Percentiles rank a stretch among this genome's conserved stretches.
These are phyloP conservation scores for Hyphodiscus sp. DNA, from an alignment of 2,329 filamentous ascomycete genomes.

Conservation along the genomic window DNA sequence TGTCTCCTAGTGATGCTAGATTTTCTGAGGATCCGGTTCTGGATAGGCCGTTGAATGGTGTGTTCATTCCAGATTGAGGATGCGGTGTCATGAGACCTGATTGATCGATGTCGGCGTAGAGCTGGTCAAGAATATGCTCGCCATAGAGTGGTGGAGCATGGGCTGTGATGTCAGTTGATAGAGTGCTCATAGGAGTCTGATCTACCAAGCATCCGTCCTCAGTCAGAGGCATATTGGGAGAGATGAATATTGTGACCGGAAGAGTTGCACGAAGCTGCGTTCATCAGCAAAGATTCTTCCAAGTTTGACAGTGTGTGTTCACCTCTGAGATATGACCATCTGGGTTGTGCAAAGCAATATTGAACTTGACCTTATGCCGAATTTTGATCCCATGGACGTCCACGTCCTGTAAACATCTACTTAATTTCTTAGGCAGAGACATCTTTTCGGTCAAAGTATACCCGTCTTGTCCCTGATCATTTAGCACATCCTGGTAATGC, in stretches of 20 bases:
- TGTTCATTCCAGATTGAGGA: constrained; percentile 66
- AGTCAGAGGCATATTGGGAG: constrained; percentile 82
- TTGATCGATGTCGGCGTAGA: constrained; percentile 82
- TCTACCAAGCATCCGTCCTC: constrained; percentile 75
- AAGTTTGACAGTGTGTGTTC: constrained; percentile 26
- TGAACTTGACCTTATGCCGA: constrained; percentile 85
- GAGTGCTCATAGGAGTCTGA: constrained; percentile 45
- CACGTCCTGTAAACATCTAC: constrained; percentile 81
- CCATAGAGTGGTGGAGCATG: constrained; percentile 88
- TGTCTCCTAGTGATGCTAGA: constrained; percentile 51
- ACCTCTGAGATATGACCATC: constrained; percentile 92
- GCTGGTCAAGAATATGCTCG: constrained; percentile 79
- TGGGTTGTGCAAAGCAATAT: constrained; percentile 85
- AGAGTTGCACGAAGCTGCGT: constrained; percentile 75
- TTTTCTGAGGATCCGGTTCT: constrained; percentile 78
- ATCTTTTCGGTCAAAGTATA: constrained; percentile 55
- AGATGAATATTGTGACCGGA: constrained; percentile 90
- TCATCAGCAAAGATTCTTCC: constrained; percentile 13
- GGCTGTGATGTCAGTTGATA: constrained; percentile 45
- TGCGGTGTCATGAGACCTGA: constrained; percentile 75
- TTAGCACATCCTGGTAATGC: constrained; percentile 63
- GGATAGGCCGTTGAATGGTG: constrained; percentile 67
- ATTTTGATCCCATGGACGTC: constrained; percentile 87
- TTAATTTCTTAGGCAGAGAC: constrained; percentile 74
- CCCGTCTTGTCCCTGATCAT: constrained; percentile 60